Base-by-base conservation (phyloP, 768 basidiomycete genomes). In the Polyporus arcularius region DNA sequence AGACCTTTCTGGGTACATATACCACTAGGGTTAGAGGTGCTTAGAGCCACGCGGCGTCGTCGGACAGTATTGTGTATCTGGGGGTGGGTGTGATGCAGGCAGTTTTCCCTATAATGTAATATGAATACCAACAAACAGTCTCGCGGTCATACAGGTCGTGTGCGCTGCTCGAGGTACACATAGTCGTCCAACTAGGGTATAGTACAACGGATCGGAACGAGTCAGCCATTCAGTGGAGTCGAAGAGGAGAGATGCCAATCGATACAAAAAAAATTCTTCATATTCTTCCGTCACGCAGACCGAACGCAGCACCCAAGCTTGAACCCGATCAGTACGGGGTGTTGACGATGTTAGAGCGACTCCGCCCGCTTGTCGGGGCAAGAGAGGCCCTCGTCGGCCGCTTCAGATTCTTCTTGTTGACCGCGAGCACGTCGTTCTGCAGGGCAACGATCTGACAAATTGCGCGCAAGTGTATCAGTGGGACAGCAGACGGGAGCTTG, bases 341-440 rank as follows among this genome's bases (percentile, higher is more conserved):
- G 42, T 92, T 86, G 52, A 92, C 90, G 58, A 92, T 89, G 53
- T 74, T 74, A 9, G 90, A 90, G 60, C 76, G 78, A 66, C 84
- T 85, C 43, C 75, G 73, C 45, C 78, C 71, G 49, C 66, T 74
- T 15, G 85, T 81, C 31, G 80, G 80, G 0, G 77, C 82, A 43
- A 92, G 82, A 4, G 91, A 92, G 42, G 83, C 80, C 53, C 92
- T 82, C 38, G 88, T 92, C 1, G 94, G 94, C 74, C 84, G 88
- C 77, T 85, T 88, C 61, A 99, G 79, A 61, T 87, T 86, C 78
- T 90, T 94, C 91, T 97, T 98, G 79, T 96, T 94, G 63, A 96
- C 82, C 61, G 92, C 89, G 58, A 98, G 78, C 35, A 99, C 95
- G 68, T 99, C 89, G 75, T 98, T 93, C 72, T 92, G 87, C 62